Conservation (phyloP, 371 early-diverging fungal genomes). For the Mortierella sp. region DNA sequence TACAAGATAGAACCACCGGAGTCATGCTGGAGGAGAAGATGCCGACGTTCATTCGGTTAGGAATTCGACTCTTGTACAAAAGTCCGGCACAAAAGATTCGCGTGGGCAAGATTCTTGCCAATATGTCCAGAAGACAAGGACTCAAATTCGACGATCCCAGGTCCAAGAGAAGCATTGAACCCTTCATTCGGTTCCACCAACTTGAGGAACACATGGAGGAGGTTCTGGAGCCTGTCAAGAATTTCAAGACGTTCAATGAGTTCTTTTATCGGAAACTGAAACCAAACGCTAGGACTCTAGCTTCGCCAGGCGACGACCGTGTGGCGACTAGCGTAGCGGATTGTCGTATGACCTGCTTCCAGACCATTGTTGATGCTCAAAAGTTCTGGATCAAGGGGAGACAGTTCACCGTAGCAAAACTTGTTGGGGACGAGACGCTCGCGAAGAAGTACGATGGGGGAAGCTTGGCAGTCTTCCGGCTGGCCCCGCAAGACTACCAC, state of each 20-base stretch:
- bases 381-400: constrained; percentile 90
- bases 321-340: constrained; percentile 86
- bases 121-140: constrained; percentile 81
- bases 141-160: constrained; percentile 77
- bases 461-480: constrained; percentile 78
- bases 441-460: constrained; percentile 74
- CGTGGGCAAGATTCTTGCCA: constrained; percentile 67
- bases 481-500: constrained; percentile 94
- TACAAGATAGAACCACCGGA: constrained; percentile 80
- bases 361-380: constrained; percentile 75
- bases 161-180: constrained; percentile 74
- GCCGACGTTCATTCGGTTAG: constrained; percentile 85
- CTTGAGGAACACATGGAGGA: constrained; percentile 63
- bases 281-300: constrained; percentile 72
- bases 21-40: constrained; percentile 85
- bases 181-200: constrained; percentile 84
- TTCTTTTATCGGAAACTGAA: constrained; percentile 91
- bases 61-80: constrained; percentile 83
- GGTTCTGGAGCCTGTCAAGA: constrained; percentile 73
- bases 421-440: constrained; percentile 63
- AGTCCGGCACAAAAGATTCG: constrained; percentile 58
- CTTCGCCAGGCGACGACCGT: constrained; percentile 68
- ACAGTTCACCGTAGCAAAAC: constrained; percentile 71
- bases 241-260: constrained; percentile 84
- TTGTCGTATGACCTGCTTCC: constrained; percentile 80